These are phyloP conservation scores for Penicillium waksmanii DNA, from an alignment of 495 filamentous ascomycete genomes.

Conservation along the genomic window DNA sequence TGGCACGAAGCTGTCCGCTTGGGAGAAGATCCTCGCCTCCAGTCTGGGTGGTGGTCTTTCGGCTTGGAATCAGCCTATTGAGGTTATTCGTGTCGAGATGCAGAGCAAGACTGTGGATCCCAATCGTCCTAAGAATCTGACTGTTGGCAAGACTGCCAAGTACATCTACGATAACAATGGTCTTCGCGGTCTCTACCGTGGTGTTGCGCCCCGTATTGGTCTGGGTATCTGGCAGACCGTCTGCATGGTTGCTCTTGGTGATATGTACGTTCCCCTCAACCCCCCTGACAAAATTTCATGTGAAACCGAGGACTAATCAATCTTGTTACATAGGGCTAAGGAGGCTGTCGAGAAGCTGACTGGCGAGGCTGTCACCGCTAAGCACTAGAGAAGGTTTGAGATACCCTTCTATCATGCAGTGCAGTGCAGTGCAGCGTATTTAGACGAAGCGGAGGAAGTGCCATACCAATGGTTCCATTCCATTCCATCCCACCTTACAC, in stretches of 20 bases:
- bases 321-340: slow-evolving; percentile 74
- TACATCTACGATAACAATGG: slow-evolving; percentile 94
- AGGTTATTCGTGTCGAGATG: slow-evolving; percentile 99
- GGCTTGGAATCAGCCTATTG: slow-evolving; percentile 99
- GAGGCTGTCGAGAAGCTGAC: slow-evolving; percentile 96
- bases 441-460: slow-evolving; percentile 16
- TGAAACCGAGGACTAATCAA: slow-evolving; percentile 43
- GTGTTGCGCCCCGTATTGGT: slow-evolving; percentile 90
- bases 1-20: slow-evolving; percentile 69
- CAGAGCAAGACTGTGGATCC: slow-evolving; percentile 98
- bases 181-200: slow-evolving; percentile 91
- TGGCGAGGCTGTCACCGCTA: slow-evolving; percentile 90
- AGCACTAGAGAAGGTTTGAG: slow-evolving; percentile 78
- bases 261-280: slow-evolving; percentile 72
- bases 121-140: slow-evolving; percentile 98
- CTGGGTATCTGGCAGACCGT: slow-evolving; percentile 99
- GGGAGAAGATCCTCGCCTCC: slow-evolving; percentile 89
- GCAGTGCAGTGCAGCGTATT: neutral
- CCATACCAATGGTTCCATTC: slow-evolving; percentile 15
- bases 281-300: slow-evolving; percentile 16
- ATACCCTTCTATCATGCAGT: slow-evolving; percentile 49
- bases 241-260: slow-evolving; percentile 99
- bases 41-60: slow-evolving; percentile 89
- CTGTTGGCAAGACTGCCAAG: slow-evolving; percentile 85
- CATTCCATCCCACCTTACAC: no score